Base-by-base conservation (phyloP, 139 green algal species). In the Coelastrella sp. region DNA sequence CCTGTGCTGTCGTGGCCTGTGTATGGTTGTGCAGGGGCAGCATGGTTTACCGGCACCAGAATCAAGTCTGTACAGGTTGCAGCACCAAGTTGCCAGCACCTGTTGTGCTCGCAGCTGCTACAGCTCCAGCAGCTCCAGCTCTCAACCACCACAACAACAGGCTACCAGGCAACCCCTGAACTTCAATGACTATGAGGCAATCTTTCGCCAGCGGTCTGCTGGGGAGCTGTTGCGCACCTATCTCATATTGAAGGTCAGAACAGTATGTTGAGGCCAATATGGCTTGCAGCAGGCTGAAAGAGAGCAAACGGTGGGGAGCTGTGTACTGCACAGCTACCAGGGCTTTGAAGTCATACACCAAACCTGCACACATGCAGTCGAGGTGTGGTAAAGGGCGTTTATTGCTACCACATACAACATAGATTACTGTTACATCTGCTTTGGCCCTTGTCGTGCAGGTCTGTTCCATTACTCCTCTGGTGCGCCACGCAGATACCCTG, bases 401-500 rank as follows among this genome's bases (percentile, higher is more conserved):
- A n/a, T n/a, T n/a, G n/a, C n/a, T n/a, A n/a, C n/a, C n/a, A n/a
- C n/a, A n/a, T n/a, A n/a, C n/a, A n/a, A n/a, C n/a, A n/a, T n/a
- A n/a, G n/a, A n/a, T n/a, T n/a, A n/a, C n/a, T n/a, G 34, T 30
- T 45, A 7, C 1, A 9, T 41, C n/a, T 74, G 3, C 64, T 38
- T 7, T 74, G 19, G 3, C 5, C 21, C 2, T 72, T 73, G 38
- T 45, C 5, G 9, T 72, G 48, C 83, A 76, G 50, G 38, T 63
- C 7, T 83, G 43, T 63, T 53, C 53, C 2, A 69, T 64, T 40
- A 63, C 15, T 63, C 76, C 82, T 2, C 57, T 90, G 17, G 81
- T 88, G 4, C 11, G 15, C 34, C 50, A 90, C 45, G 75, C 80
- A 27, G 93, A 97, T 40, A 64, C 34, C 0, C 30, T 96, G 60